Percentiles rank a stretch among this genome's conserved stretches.
Evolutionary conservation across 345 rosid species (phyloP).

Genomic region (Firmiana major): DNA sequence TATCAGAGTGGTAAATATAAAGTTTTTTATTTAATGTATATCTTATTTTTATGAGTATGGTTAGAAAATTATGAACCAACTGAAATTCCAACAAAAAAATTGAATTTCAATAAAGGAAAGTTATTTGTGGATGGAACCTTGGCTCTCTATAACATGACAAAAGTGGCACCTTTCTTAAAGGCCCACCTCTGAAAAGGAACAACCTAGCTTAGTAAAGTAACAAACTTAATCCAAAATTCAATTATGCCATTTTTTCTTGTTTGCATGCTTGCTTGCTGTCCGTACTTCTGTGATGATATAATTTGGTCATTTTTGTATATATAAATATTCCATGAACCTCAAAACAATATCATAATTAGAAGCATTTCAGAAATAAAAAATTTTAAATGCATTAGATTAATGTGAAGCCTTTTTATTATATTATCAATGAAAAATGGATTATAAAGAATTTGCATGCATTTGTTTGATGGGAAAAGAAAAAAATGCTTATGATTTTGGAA

Average conservation of each 20-base stretch:
- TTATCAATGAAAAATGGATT: not conserved
- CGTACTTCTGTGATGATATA: not conserved
- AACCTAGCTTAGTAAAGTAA: not conserved
- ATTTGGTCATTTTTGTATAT: not conserved
- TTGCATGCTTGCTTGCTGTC: not conserved
- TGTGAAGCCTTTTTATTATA: no score
- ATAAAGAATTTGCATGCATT: not conserved
- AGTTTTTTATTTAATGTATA: no score
- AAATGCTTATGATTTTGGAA: not conserved
- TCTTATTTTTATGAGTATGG: no score
- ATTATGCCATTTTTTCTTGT: not conserved
- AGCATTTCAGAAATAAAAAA: no score
- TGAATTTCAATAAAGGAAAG: no score
- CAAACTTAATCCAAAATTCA: conserved; percentile 11
- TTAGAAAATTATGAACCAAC: no score
- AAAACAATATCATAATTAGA: no score
- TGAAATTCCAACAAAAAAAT: no score
- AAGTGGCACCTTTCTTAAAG: not conserved
- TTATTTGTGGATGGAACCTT: not conserved
- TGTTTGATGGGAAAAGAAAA: not conserved
- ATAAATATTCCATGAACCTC: no score
- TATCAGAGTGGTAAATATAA: no score
- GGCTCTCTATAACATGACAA: conserved; percentile 1
- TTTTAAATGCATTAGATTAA: no score
- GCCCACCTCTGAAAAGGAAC: conserved; percentile 12